A percentile compares a stretch with the other conserved stretches of the same genome.
phyloP scores from a whole-genome alignment of 352 stramenopile species.

The Pythium periplocum region DNA sequence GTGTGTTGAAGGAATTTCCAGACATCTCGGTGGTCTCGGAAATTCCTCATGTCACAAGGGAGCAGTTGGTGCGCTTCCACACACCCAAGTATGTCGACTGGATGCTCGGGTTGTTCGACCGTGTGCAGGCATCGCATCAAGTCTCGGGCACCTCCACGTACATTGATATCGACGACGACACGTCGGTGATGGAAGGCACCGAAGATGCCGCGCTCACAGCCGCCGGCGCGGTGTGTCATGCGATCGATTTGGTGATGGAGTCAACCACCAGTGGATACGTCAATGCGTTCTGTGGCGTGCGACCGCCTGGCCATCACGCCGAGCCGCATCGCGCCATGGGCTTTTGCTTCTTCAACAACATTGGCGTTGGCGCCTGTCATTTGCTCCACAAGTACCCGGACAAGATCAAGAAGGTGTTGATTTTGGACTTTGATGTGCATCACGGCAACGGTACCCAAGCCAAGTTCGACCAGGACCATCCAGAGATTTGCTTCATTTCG shows the following conservation, averaged over 20 bases:
- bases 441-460: slow-evolving; percentile 87
- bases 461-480: slow-evolving; percentile 59
- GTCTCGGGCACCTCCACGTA: background rate
- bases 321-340: slow-evolving; percentile 64
- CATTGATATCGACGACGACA: slow-evolving; percentile 33
- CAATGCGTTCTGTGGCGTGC: slow-evolving; percentile 54
- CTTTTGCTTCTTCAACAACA: slow-evolving; percentile 88
- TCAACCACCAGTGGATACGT: slow-evolving; percentile 3
- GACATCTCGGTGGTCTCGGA: slow-evolving; percentile 14
- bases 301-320: slow-evolving; percentile 85
- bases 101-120: slow-evolving; percentile 19
- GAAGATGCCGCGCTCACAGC: slow-evolving; percentile 26
- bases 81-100: slow-evolving; percentile 22
- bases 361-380: slow-evolving; percentile 68
- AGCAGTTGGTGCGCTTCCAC: slow-evolving; percentile 34
- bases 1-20: slow-evolving; percentile 24
- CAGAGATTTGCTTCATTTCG: slow-evolving; percentile 35
- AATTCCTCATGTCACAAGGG: slow-evolving; percentile 15
- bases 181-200: slow-evolving; percentile 24
- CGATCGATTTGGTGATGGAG: slow-evolving; percentile 38
- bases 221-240: slow-evolving; percentile 28
- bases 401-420: slow-evolving; percentile 41
- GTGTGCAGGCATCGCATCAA: slow-evolving; percentile 2
- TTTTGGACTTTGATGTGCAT: slow-evolving; percentile 90
- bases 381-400: slow-evolving; percentile 31